Percentiles rank a stretch among this genome's conserved stretches.
Conservation (phyloP, 139 green algal species). For the Chlamydomonas sp. region DNA sequence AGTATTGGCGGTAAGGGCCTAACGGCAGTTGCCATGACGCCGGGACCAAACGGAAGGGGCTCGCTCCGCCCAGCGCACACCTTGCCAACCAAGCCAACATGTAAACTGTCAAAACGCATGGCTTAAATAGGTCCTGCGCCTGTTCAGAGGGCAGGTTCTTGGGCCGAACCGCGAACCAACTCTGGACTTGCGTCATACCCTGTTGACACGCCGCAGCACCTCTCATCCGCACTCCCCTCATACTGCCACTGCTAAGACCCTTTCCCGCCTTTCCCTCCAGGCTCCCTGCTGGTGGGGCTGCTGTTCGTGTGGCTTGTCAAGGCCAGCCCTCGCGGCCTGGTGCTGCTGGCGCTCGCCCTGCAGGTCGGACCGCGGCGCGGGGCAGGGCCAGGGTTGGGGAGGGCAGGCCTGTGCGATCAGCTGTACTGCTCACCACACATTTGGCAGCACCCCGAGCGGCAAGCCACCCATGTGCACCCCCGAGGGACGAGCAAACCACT, state of each 20-base stretch:
- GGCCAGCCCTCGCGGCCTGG: not conserved
- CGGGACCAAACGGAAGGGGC: not conserved
- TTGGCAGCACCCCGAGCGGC: too few species aligned
- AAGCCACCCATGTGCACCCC: too few species aligned
- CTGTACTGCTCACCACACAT: not conserved
- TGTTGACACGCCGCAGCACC: not conserved
- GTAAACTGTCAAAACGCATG: too few species aligned
- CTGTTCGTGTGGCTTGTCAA: conserved; percentile 33
- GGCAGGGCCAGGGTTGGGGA: too few species aligned
- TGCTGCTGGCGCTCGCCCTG: conserved; percentile 16
- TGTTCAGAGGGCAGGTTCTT: too few species aligned
- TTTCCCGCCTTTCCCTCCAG: not conserved
- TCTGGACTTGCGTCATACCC: not conserved
- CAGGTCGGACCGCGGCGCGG: not conserved
- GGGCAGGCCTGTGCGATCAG: too few species aligned
- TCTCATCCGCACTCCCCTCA: not conserved
- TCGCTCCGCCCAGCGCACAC: too few species aligned
- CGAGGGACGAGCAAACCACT: too few species aligned
- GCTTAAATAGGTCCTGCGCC: too few species aligned
- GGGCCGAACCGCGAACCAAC: too few species aligned
- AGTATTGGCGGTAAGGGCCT: not conserved
- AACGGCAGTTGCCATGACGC: too few species aligned
- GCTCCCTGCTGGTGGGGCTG: conserved; percentile 26
- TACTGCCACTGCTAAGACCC: not conserved
- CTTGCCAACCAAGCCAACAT: too few species aligned